Evolutionary conservation across 495 filamentous ascomycete genomes (phyloP).

Genomic region (Daldinia loculata): DNA sequence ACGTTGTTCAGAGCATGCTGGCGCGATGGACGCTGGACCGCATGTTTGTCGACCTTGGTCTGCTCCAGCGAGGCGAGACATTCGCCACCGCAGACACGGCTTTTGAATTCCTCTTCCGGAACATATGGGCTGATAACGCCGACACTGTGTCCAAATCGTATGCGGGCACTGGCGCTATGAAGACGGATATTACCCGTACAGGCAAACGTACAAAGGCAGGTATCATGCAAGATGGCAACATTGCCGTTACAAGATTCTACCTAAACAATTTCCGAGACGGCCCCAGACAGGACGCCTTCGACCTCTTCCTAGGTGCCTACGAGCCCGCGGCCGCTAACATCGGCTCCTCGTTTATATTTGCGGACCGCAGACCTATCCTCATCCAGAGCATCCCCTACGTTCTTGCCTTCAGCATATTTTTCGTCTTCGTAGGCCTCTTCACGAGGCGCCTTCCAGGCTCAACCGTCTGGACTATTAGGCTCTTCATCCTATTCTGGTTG

Average conservation of each 20-base stretch:
- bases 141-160: conserved; percentile 92
- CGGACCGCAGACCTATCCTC: conserved; percentile 84
- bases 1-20: conserved; percentile 96
- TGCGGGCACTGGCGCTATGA: conserved; percentile 93
- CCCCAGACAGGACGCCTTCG: conserved; percentile 91
- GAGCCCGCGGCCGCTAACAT: conserved; percentile 71
- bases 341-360: conserved; percentile 73
- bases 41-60: conserved; percentile 82
- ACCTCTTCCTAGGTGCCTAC: conserved; percentile 89
- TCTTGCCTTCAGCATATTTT: conserved; percentile 85
- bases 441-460: conserved; percentile 72
- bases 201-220: conserved; percentile 86
- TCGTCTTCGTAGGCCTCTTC: conserved; percentile 80
- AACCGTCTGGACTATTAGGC: conserved; percentile 75
- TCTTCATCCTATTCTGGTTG: conserved; percentile 81
- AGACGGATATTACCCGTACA: conserved; percentile 93
- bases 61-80: conserved; percentile 73
- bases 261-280: conserved; percentile 93
- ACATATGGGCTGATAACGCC: conserved; percentile 98
- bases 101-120: conserved; percentile 90
- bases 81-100: conserved; percentile 73
- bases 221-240: conserved; percentile 79
- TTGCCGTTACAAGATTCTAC: conserved; percentile 84
- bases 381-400: conserved; percentile 93
- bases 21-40: conserved; percentile 86